A percentile compares a stretch with the other conserved stretches of the same genome.
Evolutionary conservation across 257 asterid genomes (phyloP).

Genomic region (Fraxinus americana): DNA sequence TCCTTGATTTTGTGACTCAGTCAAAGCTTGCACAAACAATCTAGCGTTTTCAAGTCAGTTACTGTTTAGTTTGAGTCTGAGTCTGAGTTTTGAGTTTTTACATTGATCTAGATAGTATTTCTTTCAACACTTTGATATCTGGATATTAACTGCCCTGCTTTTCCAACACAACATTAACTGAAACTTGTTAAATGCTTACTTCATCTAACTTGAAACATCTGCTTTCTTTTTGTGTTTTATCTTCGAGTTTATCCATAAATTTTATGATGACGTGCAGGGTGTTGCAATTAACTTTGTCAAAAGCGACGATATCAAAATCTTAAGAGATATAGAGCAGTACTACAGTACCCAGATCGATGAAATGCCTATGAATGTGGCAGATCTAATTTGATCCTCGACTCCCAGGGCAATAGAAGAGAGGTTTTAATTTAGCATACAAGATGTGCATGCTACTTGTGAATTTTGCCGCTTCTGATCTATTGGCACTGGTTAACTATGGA

Average conservation of each 20-base stretch:
- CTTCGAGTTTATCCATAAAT: neutral
- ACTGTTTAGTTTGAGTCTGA: too few relatives aligned
- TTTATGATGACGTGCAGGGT: conserved; percentile 58
- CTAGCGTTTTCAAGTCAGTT: too few relatives aligned
- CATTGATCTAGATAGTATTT: neutral
- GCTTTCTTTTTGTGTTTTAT: neutral
- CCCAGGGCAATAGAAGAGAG: neutral
- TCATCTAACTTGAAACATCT: neutral
- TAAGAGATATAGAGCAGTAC: conserved; percentile 92
- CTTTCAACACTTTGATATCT: neutral
- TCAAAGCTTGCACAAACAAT: too few relatives aligned
- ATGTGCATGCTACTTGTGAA: neutral
- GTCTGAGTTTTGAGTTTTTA: neutral
- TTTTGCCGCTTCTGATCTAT: neutral
- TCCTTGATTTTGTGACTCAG: too few relatives aligned
- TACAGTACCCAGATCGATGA: conserved; percentile 96
- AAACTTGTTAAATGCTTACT: neutral
- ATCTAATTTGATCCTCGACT: conserved; percentile 46
- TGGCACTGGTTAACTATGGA: neutral
- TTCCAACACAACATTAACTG: neutral
- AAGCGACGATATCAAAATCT: conserved; percentile 88
- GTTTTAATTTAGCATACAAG: neutral
- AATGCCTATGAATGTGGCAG: conserved; percentile 99
- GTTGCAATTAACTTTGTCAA: conserved; percentile 95
- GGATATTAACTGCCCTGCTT: neutral